Evolutionary conservation across 2,329 filamentous ascomycete genomes (phyloP).

Genomic region (Madurella fahalii): DNA sequence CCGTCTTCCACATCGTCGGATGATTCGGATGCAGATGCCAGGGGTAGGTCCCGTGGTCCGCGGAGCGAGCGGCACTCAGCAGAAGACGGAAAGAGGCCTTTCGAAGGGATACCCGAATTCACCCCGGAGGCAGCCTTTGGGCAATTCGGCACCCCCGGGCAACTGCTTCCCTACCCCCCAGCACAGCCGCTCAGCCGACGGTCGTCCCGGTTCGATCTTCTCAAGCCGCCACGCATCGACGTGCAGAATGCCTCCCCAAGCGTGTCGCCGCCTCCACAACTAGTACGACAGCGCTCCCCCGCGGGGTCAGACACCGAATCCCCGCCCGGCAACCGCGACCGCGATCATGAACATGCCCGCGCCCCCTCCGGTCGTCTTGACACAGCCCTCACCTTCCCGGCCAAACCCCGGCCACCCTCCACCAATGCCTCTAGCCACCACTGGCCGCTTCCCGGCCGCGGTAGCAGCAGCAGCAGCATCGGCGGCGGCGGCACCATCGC

Average conservation of each 20-base stretch:
- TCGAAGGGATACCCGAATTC: constrained; percentile 52
- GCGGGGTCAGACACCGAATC: constrained; percentile 41
- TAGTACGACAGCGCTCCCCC: constrained; percentile 27
- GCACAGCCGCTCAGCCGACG: constrained; percentile 37
- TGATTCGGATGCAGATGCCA: constrained; percentile 45
- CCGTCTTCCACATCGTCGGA: constrained; percentile 42
- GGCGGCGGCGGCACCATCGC: constrained; percentile 31
- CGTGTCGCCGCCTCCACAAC: constrained; percentile 31
- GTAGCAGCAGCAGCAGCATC: constrained; percentile 30
- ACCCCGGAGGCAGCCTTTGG: constrained; percentile 33
- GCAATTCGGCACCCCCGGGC: constrained; percentile 21
- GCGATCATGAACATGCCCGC: constrained; percentile 26
- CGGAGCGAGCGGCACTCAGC: constrained; percentile 29
- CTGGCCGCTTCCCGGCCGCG: constrained; percentile 50
- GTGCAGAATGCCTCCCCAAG: constrained; percentile 40
- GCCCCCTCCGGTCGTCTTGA: constrained; percentile 36
- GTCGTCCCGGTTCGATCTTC: constrained; percentile 44
- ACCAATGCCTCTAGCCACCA: constrained; percentile 33
- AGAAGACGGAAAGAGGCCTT: constrained; percentile 40
- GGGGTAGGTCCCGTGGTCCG: constrained; percentile 37
- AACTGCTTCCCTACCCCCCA: constrained; percentile 16
- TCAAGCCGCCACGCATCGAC: constrained; percentile 49
- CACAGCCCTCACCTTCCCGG: constrained; percentile 26
- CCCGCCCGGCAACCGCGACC: constrained; percentile 27
- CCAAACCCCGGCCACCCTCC: constrained; percentile 26